Conservation (phyloP, 148 eudicot species). For the Simmondsia chinensis region DNA sequence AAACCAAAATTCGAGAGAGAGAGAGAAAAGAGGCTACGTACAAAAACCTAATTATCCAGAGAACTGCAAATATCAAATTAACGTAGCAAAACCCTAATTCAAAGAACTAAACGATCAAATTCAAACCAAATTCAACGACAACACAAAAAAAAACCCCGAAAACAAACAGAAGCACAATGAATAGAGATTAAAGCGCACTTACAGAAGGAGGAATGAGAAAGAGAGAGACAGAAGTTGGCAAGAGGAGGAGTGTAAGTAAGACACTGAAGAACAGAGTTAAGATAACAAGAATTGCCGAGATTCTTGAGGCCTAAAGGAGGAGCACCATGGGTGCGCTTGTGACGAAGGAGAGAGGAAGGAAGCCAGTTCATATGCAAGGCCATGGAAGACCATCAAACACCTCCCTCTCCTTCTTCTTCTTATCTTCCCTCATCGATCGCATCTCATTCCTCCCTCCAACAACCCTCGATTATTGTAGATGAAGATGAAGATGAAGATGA, state of each 20-base stretch:
- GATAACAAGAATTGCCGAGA: slow-evolving; percentile 86
- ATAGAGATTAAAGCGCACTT: slow-evolving; percentile 4
- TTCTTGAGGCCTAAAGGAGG: slow-evolving; percentile 85
- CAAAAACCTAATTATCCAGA: too few relatives aligned
- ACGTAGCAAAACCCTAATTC: too few relatives aligned
- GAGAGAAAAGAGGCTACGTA: too few relatives aligned
- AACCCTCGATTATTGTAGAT: too few relatives aligned
- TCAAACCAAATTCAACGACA: slow-evolving; percentile 1
- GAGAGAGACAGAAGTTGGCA: slow-evolving; percentile 74
- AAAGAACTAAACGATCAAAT: too few relatives aligned
- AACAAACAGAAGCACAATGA: background rate
- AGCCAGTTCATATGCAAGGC: slow-evolving; percentile 85
- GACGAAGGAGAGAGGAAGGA: slow-evolving; percentile 29
- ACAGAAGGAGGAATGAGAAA: slow-evolving; percentile 61
- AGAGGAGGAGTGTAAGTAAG: slow-evolving; percentile 97
- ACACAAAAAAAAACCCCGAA: background rate
- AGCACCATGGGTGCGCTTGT: slow-evolving; percentile 42
- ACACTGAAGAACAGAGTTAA: slow-evolving; percentile 96
- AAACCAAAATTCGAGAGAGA: too few relatives aligned
- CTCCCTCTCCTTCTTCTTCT: slow-evolving; percentile 6
- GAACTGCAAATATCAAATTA: too few relatives aligned
- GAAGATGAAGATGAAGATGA: too few relatives aligned
- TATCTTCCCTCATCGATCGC: slow-evolving; percentile 1
- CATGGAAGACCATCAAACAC: slow-evolving; percentile 21
- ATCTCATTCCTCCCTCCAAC: too few relatives aligned